phyloP scores from a whole-genome alignment of 192 early-diverging fungal species.

The Rhizoclosmatium globosum region DNA sequence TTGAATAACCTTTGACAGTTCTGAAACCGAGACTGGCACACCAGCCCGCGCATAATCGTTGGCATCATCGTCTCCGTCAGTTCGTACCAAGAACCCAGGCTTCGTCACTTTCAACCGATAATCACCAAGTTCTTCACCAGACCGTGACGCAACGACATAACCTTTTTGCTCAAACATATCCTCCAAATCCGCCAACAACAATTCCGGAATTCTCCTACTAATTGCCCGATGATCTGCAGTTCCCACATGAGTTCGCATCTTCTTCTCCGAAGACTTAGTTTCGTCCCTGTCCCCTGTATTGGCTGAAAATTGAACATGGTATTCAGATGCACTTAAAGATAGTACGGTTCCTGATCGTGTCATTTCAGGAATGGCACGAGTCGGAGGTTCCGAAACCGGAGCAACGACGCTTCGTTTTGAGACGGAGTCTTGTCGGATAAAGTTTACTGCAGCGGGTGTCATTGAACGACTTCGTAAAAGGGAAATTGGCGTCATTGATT shows the following conservation, averaged over 20 bases:
- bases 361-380: slow-evolving; percentile 11
- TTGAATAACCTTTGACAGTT: slow-evolving; percentile 11
- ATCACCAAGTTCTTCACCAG: slow-evolving; percentile 13
- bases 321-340: slow-evolving; percentile 33
- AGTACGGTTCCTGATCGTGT: slow-evolving; percentile 19
- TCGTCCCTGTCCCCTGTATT: neutral
- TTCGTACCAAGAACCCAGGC: slow-evolving; percentile 23
- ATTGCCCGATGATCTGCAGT: slow-evolving; percentile 34
- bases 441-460: neutral
- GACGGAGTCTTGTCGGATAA: too few species aligned
- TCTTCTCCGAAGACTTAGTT: neutral
- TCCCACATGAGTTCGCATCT: slow-evolving; percentile 33
- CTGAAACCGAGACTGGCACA: slow-evolving; percentile 10
- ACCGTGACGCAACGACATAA: slow-evolving; percentile 5
- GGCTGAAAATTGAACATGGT: slow-evolving; percentile 23
- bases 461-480: neutral
- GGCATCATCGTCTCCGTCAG: neutral
- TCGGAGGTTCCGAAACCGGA: neutral
- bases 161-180: slow-evolving; percentile 25
- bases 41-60: neutral
- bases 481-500: neutral
- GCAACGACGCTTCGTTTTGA: neutral
- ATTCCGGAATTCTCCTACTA: slow-evolving; percentile 26
- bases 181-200: slow-evolving; percentile 29
- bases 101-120: slow-evolving; percentile 22